Evolutionary conservation across 2,329 filamentous ascomycete species (phyloP).

Genomic region (Neopestalotiopsis rosae): DNA sequence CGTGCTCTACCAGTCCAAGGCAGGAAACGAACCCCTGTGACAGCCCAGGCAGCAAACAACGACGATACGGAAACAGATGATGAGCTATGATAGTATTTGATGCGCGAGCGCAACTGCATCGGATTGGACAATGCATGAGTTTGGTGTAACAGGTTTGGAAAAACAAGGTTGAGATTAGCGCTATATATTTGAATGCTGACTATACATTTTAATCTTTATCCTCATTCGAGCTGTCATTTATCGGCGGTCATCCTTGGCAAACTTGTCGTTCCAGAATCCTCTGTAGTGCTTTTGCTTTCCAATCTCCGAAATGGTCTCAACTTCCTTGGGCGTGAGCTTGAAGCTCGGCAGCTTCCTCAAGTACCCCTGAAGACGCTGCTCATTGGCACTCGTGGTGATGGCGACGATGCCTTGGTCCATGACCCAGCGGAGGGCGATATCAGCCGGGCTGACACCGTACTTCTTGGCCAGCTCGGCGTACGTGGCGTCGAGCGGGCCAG

Average conservation of each 20-base stretch:
- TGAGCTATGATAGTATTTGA: slow-evolving; percentile 48
- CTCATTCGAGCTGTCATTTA: slow-evolving; percentile 26
- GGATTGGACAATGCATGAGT: background rate
- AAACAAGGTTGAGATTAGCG: background rate
- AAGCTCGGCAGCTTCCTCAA: slow-evolving; percentile 56
- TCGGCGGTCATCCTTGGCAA: slow-evolving; percentile 55
- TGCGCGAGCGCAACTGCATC: background rate
- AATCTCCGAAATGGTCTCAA: slow-evolving; percentile 58
- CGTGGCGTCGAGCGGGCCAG: slow-evolving; percentile 57
- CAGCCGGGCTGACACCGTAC: slow-evolving; percentile 61
- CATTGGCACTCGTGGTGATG: slow-evolving; percentile 65
- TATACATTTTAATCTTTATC: background rate
- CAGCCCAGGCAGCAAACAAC: slow-evolving; percentile 36
- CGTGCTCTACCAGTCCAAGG: slow-evolving; percentile 50
- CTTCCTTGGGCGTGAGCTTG: slow-evolving; percentile 64
- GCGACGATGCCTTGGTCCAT: slow-evolving; percentile 64
- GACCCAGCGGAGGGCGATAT: slow-evolving; percentile 64
- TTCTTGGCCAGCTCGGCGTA: slow-evolving; percentile 60
- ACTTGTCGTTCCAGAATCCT: slow-evolving; percentile 61
- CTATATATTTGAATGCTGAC: background rate
- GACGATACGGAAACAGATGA: slow-evolving; percentile 63
- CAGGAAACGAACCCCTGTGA: slow-evolving; percentile 33
- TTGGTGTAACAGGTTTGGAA: background rate
- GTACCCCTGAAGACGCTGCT: slow-evolving; percentile 62
- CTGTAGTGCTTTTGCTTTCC: slow-evolving; percentile 67